Evolutionary conservation across 306 rosid species (phyloP).

Genomic region (Calophaca sinica): DNA sequence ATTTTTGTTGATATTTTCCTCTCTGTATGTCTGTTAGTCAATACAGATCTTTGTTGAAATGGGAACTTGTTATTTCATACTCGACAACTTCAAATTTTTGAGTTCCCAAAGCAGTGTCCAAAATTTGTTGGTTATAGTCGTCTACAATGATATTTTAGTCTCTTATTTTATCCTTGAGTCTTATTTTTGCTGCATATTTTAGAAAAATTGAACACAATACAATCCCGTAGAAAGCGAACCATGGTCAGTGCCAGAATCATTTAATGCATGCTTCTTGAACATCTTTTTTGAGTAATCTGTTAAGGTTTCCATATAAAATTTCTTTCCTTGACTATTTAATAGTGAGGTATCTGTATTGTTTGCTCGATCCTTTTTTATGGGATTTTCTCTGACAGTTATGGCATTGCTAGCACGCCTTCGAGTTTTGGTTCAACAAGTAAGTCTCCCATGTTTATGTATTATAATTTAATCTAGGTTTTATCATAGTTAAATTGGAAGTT

Average conservation of each 20-base stretch:
- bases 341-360: constrained; percentile 82
- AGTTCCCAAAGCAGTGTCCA: constrained; percentile 25
- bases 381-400: constrained; percentile 72
- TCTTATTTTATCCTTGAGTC: constrained; percentile 2
- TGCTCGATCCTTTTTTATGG: constrained; percentile 80
- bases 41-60: constrained; percentile 30
- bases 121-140: not conserved
- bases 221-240: not conserved
- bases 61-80: constrained; percentile 12
- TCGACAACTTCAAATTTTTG: constrained; percentile 1
- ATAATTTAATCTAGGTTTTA: constrained; percentile 13
- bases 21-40: constrained; percentile 15
- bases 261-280: constrained; percentile 18
- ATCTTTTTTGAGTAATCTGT: constrained; percentile 8
- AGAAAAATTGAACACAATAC: not conserved
- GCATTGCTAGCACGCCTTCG: constrained; percentile 86
- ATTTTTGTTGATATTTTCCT: constrained; percentile 15
- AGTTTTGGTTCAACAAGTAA: constrained; percentile 86
- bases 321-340: constrained; percentile 64
- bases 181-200: constrained; percentile 29
- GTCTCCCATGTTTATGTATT: constrained; percentile 41
- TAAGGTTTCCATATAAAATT: constrained; percentile 3
- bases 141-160: not conserved
- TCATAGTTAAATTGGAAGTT: constrained; percentile 12
- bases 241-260: not conserved